Evolutionary conservation across 2,329 filamentous ascomycete species (phyloP).

Genomic region (Alternaria alternata): DNA sequence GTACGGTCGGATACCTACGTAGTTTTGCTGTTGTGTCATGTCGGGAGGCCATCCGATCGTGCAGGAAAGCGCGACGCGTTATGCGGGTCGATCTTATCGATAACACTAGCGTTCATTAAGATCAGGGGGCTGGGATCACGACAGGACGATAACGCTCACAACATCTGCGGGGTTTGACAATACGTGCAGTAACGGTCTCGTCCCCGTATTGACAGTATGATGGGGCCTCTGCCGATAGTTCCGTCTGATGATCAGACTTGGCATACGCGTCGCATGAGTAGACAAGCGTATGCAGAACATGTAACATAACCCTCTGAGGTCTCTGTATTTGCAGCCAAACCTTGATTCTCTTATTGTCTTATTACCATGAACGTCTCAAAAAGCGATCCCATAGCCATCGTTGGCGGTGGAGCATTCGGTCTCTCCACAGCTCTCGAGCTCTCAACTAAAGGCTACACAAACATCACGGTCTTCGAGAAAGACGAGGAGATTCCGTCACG

Average conservation of each 20-base stretch:
- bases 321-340: not conserved
- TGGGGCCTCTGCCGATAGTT: not conserved
- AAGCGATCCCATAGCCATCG: slow-evolving; percentile 35
- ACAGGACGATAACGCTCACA: not conserved
- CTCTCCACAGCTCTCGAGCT: slow-evolving; percentile 43
- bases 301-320: not conserved
- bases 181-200: not conserved
- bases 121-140: not conserved
- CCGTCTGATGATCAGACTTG: not conserved
- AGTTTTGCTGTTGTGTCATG: not conserved
- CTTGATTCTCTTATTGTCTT: not conserved
- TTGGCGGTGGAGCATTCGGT: slow-evolving; percentile 44
- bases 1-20: not conserved
- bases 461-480: slow-evolving; percentile 43
- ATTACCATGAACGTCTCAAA: slow-evolving; percentile 30
- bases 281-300: not conserved
- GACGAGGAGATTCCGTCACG: slow-evolving; percentile 56
- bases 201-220: not conserved
- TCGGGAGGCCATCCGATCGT: slow-evolving; percentile 1
- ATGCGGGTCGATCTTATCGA: not conserved
- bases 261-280: not conserved
- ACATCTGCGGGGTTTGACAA: not conserved
- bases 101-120: not conserved
- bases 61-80: not conserved
- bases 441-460: slow-evolving; percentile 38